A percentile compares a stretch with the other conserved stretches of the same genome.
These are phyloP conservation scores for Eimeria necatrix DNA, from an alignment of 169 alveolate species.

Conservation along the genomic window DNA sequence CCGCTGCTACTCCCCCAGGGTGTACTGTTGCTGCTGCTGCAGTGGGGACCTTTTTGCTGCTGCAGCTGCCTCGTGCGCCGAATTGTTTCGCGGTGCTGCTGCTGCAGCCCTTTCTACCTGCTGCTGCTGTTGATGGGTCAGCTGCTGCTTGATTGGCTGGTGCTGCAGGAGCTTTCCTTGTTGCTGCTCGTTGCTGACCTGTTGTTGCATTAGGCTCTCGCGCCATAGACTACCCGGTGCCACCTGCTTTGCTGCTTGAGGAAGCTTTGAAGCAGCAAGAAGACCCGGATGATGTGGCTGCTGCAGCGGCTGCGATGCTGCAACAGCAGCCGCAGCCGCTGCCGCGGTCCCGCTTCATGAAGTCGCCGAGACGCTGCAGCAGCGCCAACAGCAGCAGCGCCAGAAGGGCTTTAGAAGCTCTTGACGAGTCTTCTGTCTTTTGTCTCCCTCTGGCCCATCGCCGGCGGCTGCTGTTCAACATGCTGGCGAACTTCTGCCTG, in stretches of 20 bases:
- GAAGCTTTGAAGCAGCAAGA: background rate
- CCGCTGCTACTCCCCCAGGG: too few relatives aligned
- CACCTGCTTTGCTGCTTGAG: background rate
- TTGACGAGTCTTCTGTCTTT: slow-evolving; percentile 33
- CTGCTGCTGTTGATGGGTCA: too few relatives aligned
- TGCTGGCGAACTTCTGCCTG: slow-evolving; percentile 69
- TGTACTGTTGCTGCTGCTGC: too few relatives aligned
- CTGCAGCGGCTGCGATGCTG: background rate
- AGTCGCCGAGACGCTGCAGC: background rate
- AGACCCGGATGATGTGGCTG: slow-evolving; percentile 5
- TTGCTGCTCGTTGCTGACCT: background rate
- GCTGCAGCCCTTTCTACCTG: too few relatives aligned
- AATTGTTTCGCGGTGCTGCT: too few relatives aligned
- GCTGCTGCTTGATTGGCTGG: too few relatives aligned
- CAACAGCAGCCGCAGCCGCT: slow-evolving; percentile 34
- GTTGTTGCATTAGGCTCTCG: background rate
- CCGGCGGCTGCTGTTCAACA: slow-evolving; percentile 49
- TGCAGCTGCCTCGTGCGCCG: too few relatives aligned
- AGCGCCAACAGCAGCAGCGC: background rate
- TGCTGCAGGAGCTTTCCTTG: too few relatives aligned
- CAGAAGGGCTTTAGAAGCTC: background rate
- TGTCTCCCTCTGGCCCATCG: slow-evolving; percentile 47
- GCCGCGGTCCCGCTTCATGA: background rate
- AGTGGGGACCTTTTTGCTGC: too few relatives aligned
- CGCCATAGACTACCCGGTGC: background rate